Evolutionary conservation across 2,329 filamentous ascomycete genomes (phyloP).

Genomic region (Colletotrichum godetiae): DNA sequence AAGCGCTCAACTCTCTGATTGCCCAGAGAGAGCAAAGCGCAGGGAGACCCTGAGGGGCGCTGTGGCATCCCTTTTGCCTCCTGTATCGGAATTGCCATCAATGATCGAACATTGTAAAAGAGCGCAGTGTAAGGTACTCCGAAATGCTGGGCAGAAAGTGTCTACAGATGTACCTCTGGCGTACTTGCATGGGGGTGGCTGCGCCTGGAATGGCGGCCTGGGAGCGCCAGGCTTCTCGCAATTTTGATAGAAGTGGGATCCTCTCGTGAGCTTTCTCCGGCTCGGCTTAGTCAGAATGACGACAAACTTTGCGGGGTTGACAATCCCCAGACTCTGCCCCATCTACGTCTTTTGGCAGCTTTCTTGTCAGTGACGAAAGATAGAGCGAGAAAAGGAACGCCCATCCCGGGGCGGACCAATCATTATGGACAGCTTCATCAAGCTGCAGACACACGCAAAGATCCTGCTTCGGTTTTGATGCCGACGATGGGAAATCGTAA

Average conservation of each 20-base stretch:
- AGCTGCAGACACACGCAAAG: constrained; percentile 2
- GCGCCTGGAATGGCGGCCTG: constrained; percentile 22
- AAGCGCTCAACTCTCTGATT: not conserved
- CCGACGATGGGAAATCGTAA: not conserved
- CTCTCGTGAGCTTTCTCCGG: constrained; percentile 13
- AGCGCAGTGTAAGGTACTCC: not conserved
- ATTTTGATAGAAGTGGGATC: constrained; percentile 31
- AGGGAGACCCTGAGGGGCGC: not conserved
- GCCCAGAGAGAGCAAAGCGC: not conserved
- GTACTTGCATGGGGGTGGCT: constrained; percentile 11
- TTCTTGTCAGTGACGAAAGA: constrained; percentile 5
- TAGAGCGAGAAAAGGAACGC: constrained; percentile 18
- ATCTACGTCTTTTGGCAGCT: not conserved
- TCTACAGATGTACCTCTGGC: constrained; percentile 15
- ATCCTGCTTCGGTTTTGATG: not conserved
- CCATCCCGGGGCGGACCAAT: not conserved
- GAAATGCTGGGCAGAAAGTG: not conserved
- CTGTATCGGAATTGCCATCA: constrained; percentile 20
- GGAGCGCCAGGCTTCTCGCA: constrained; percentile 23
- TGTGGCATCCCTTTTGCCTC: not conserved
- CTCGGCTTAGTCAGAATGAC: constrained; percentile 33
- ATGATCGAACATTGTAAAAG: constrained; percentile 11
- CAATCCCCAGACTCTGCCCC: constrained; percentile 17
- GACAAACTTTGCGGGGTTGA: constrained; percentile 35
- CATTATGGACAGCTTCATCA: not conserved